A percentile compares a stretch with the other conserved stretches of the same genome.
These are phyloP conservation scores for Dryas integrifolia DNA, from an alignment of 331 rosid species.

Conservation along the genomic window DNA sequence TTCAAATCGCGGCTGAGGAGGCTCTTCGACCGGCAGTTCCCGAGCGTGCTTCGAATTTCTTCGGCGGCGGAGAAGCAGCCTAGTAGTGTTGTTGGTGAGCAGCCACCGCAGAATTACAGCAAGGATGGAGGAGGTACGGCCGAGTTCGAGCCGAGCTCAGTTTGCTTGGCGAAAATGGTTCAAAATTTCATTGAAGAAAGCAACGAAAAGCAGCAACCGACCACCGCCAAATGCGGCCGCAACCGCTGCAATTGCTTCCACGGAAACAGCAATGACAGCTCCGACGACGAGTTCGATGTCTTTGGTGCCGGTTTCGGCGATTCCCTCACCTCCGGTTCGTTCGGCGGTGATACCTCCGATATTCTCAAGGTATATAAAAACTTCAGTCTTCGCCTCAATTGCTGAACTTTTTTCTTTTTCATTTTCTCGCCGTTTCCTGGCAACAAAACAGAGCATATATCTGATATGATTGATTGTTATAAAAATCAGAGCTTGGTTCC, in stretches of 20 bases:
- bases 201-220: constrained; percentile 50
- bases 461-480: not conserved
- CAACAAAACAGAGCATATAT: constrained; percentile 8
- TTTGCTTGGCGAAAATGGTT: constrained; percentile 72
- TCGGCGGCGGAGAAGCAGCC: constrained; percentile 56
- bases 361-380: constrained; percentile 56
- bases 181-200: constrained; percentile 73
- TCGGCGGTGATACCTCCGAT: constrained; percentile 56
- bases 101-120: constrained; percentile 12
- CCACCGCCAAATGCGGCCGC: constrained; percentile 56
- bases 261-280: constrained; percentile 69
- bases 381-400: not conserved
- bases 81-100: constrained; percentile 24
- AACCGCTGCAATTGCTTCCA: constrained; percentile 95
- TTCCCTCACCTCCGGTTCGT: constrained; percentile 49
- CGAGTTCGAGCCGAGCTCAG: constrained; percentile 81
- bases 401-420: not conserved
- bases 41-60: constrained; percentile 55
- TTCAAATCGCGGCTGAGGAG: constrained; percentile 68
- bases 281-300: constrained; percentile 74
- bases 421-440: constrained; percentile 14
- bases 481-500: constrained; percentile 49
- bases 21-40: constrained; percentile 72
- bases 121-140: constrained; percentile 34
- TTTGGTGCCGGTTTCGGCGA: constrained; percentile 46